A percentile compares a stretch with the other conserved stretches of the same genome.
These are phyloP conservation scores for Chloris gayana DNA, from an alignment of 176 grass and related monocot species.

Conservation along the genomic window DNA sequence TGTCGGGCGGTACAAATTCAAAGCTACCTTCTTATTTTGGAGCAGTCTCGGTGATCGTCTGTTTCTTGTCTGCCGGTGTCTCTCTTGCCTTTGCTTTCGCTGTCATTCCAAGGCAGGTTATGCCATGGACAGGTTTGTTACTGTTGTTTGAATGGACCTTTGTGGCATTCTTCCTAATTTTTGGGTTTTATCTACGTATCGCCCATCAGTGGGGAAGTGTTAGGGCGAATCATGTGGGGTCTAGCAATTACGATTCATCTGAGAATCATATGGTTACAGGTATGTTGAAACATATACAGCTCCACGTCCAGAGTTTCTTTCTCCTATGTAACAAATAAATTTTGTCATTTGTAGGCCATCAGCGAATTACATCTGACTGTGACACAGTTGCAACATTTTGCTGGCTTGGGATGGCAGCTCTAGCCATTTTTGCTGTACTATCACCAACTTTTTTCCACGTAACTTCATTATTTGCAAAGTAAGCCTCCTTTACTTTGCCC, in stretches of 20 bases:
- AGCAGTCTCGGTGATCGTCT: slow-evolving; percentile 54
- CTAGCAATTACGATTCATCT: slow-evolving; percentile 40
- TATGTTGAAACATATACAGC: slow-evolving; percentile 44
- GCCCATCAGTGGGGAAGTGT: slow-evolving; percentile 68
- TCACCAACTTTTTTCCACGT: slow-evolving; percentile 68
- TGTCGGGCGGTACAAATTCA: slow-evolving; percentile 48
- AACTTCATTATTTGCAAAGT: slow-evolving; percentile 89
- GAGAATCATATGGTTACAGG: slow-evolving; percentile 71
- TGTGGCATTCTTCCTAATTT: slow-evolving; percentile 70
- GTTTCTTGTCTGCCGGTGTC: slow-evolving; percentile 55
- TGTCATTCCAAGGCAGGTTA: slow-evolving; percentile 75
- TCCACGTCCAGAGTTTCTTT: slow-evolving; percentile 3
- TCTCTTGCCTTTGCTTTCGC: slow-evolving; percentile 75
- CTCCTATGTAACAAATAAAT: slow-evolving; percentile 10
- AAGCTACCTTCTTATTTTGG: slow-evolving; percentile 78
- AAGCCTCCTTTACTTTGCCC: slow-evolving; percentile 8
- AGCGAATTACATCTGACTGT: slow-evolving; percentile 56
- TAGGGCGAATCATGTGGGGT: slow-evolving; percentile 51
- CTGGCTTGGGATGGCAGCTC: slow-evolving; percentile 72
- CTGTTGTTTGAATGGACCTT: slow-evolving; percentile 84
- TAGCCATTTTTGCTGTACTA: slow-evolving; percentile 63
- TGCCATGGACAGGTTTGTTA: slow-evolving; percentile 86
- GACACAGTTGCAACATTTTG: slow-evolving; percentile 56
- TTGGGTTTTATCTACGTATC: slow-evolving; percentile 72
- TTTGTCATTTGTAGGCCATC: slow-evolving; percentile 58